A percentile compares a stretch with the other conserved stretches of the same genome.
Evolutionary conservation across 1,284 basidiomycete species (phyloP).

Genomic region (Pseudozyma tsukubaensis): DNA sequence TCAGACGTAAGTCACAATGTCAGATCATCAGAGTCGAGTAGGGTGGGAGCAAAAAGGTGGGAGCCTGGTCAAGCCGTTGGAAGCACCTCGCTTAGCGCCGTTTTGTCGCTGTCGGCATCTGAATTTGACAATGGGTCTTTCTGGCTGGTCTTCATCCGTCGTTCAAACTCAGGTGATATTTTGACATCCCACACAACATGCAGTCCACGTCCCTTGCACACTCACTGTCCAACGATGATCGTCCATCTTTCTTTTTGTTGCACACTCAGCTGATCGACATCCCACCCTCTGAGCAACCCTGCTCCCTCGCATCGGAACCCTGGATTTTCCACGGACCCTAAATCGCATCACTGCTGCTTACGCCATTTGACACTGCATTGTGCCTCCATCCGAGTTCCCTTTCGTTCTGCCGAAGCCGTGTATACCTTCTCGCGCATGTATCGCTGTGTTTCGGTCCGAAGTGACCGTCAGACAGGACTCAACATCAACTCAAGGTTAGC

Average conservation of each 20-base stretch:
- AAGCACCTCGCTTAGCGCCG: constrained; percentile 14
- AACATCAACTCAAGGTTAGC: too few species aligned
- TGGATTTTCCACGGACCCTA: background rate
- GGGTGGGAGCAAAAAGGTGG: background rate
- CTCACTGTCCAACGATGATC: constrained; percentile 6
- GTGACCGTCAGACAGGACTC: background rate
- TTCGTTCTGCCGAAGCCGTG: too few species aligned
- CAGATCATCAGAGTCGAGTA: background rate
- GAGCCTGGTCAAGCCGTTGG: background rate
- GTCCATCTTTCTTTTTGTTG: constrained; percentile 7
- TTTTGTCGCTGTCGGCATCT: constrained; percentile 27
- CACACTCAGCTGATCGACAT: constrained; percentile 46
- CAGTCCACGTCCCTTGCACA: constrained; percentile 1
- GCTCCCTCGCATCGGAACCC: background rate
- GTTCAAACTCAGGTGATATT: constrained; percentile 46
- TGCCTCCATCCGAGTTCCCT: too few species aligned
- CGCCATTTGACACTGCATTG: background rate
- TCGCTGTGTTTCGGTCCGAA: constrained; percentile 14
- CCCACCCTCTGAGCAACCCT: background rate
- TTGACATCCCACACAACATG: constrained; percentile 22
- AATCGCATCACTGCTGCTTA: constrained; percentile 3
- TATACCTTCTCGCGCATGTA: too few species aligned
- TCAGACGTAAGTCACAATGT: too few species aligned
- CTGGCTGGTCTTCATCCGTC: constrained; percentile 27
- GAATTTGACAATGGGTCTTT: constrained; percentile 3